Evolutionary conservation across 1,139 yeast genomes (phyloP).

Genomic region (Sugiyamaella grinbergsii): DNA sequence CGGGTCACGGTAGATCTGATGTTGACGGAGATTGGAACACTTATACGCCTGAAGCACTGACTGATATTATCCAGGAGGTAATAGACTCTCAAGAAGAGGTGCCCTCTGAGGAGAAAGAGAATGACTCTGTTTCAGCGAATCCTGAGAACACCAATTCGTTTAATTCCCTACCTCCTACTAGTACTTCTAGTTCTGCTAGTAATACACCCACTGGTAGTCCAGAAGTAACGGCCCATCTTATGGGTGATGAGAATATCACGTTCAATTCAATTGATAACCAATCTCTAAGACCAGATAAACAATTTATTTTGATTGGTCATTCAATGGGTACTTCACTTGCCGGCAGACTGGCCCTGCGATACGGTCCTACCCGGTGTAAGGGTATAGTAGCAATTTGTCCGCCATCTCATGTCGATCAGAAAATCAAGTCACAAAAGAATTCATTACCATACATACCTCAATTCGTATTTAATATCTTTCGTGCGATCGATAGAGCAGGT

Average conservation of each 20-base stretch:
- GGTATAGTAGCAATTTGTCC: constrained; percentile 50
- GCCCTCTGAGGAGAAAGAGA: constrained; percentile 1
- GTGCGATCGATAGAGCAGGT: constrained; percentile 62
- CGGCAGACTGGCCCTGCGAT: constrained; percentile 50
- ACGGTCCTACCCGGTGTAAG: constrained; percentile 42
- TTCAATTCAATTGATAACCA: constrained; percentile 8
- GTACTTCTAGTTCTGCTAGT: constrained; percentile 6
- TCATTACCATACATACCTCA: constrained; percentile 49
- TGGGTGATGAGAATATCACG: constrained; percentile 6
- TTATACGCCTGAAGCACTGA: constrained; percentile 53
- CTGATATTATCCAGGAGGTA: constrained; percentile 45
- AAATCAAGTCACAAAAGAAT: constrained; percentile 29
- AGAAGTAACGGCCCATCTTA: constrained; percentile 3
- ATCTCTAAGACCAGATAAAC: constrained; percentile 9
- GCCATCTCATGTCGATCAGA: constrained; percentile 53
- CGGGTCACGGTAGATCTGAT: constrained; percentile 66
- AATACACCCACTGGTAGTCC: constrained; percentile 11
- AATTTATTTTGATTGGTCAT: constrained; percentile 66
- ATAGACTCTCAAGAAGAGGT: constrained; percentile 30
- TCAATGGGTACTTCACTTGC: constrained; percentile 73
- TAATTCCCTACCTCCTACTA: background rate
- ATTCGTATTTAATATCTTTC: constrained; percentile 53
- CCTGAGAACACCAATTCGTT: background rate
- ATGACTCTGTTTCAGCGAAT: background rate
- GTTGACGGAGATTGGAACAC: constrained; percentile 41